Percentiles rank a stretch among this genome's conserved stretches.
phyloP scores from a whole-genome alignment of 768 basidiomycete species.

The Sarcomyxa edulis region DNA sequence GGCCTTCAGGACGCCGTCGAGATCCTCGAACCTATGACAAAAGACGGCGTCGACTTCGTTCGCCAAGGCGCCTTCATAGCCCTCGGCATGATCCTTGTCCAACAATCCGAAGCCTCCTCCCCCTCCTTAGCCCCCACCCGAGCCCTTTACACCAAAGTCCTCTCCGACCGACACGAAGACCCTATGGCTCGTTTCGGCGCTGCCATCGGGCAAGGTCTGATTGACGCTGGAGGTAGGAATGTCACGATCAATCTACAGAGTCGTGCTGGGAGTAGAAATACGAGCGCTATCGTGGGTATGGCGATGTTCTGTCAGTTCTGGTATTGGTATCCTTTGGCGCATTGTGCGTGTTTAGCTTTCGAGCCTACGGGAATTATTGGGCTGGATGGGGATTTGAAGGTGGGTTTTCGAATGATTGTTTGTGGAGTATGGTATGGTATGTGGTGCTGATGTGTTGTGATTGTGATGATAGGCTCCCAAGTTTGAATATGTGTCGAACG shows the following conservation, averaged over 20 bases:
- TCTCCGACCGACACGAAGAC: constrained; percentile 96
- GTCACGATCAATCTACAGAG: constrained; percentile 93
- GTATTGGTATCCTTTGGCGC: constrained; percentile 99
- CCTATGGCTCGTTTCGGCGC: constrained; percentile 98
- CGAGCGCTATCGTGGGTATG: constrained; percentile 96
- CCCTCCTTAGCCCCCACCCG: constrained; percentile 78
- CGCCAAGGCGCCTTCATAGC: constrained; percentile 96
- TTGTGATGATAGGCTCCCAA: constrained; percentile 68
- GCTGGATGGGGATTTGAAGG: constrained; percentile 80
- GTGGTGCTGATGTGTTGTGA: constrained; percentile 6
- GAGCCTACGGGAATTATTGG: constrained; percentile 95
- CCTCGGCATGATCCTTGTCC: constrained; percentile 93
- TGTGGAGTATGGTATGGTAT: background rate
- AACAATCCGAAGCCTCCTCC: constrained; percentile 89
- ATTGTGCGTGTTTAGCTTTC: constrained; percentile 89
- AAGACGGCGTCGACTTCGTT: constrained; percentile 97
- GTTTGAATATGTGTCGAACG: constrained; percentile 88
- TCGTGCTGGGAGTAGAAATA: constrained; percentile 88
- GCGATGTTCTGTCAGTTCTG: constrained; percentile 98
- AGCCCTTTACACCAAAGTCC: constrained; percentile 82
- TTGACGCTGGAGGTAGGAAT: constrained; percentile 96
- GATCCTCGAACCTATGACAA: constrained; percentile 96
- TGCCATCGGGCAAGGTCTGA: constrained; percentile 91
- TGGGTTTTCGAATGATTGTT: constrained; percentile 20
- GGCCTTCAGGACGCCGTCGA: constrained; percentile 97